Base-by-base conservation (phyloP, 2,329 filamentous ascomycete genomes). In the Colletotrichum karsti region DNA sequence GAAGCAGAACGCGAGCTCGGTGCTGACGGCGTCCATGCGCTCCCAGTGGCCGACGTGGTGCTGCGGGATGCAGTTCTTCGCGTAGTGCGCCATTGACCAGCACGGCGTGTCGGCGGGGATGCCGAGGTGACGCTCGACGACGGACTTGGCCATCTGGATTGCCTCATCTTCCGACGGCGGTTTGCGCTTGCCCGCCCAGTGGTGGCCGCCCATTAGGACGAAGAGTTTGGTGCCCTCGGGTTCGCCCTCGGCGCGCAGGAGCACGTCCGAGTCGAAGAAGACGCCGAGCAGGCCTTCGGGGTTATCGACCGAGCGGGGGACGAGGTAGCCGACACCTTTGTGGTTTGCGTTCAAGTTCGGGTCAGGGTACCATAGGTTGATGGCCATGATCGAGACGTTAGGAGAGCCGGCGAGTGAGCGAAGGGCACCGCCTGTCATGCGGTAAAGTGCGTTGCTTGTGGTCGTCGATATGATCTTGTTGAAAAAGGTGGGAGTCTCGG, bases 181-280 rank as follows among this genome's bases (percentile, higher is more conserved):
- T 2, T 69, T 74, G 98, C 80, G 78, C 97, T 97, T 13, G 94
- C 97, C 24, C 77, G 94, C 86, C 93, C 93, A 98, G 87, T 93
- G 94, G 80, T 98, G 94, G 1, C 96, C 96, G 67, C 96, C 96
- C 63, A 99, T 84, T 90, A 99, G 97, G 73, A 98, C 93, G 15
- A 95, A 97, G 59, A 71, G 42, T 93, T 94, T 0, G 78, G 75
- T 71, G 61, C 72, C 59, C 37, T 37, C 37, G 72, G 71, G n/a
- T 30, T 67, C 69, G 79, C 78, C 69, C 80, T 78, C 18, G 18
- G 4, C 80, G 54, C 79, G 74, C 46, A 73, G 70, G 61, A 76
- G 70, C 30, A 81, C 87, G 70, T 93, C 90, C 3, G 91, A 93
- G 79, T 97, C 94, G 79, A 98, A 98, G 68, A 98, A 92, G 58